These are phyloP conservation scores for Xerocomus cyaneibrunnescens DNA, from an alignment of 1,284 basidiomycete genomes.

Conservation along the genomic window DNA sequence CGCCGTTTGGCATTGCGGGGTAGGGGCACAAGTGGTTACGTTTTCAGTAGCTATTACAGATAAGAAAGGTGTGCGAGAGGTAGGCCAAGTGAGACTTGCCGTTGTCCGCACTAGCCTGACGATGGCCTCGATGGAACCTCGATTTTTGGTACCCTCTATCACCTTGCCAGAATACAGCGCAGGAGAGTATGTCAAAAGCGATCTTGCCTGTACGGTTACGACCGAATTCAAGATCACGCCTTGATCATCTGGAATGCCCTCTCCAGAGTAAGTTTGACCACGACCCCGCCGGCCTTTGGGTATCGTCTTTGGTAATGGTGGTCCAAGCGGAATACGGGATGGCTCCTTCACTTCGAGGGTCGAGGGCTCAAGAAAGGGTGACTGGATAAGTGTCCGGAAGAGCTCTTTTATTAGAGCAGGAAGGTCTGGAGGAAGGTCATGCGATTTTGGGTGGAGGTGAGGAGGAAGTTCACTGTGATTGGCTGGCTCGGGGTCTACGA, in stretches of 20 bases:
- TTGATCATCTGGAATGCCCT: constrained; percentile 52
- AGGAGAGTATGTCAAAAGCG: not conserved
- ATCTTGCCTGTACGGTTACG: constrained; percentile 62
- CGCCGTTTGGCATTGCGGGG: constrained; percentile 60
- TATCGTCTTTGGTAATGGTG: constrained; percentile 48
- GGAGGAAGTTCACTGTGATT: constrained; percentile 28
- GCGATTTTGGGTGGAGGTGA: constrained; percentile 33
- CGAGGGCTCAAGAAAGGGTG: constrained; percentile 62
- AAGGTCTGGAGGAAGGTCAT: constrained; percentile 46
- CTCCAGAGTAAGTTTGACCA: constrained; percentile 64
- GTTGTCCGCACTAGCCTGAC: constrained; percentile 64
- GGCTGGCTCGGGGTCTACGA: constrained; percentile 47
- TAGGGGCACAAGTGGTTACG: constrained; percentile 54
- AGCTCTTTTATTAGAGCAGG: constrained; percentile 49
- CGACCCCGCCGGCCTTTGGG: constrained; percentile 64
- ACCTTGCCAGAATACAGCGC: constrained; percentile 44
- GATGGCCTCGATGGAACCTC: constrained; percentile 71
- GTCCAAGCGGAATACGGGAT: constrained; percentile 47
- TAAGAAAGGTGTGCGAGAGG: constrained; percentile 5
- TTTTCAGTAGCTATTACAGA: constrained; percentile 47
- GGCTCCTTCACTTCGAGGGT: constrained; percentile 53
- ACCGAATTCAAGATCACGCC: constrained; percentile 72
- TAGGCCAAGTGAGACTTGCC: constrained; percentile 40
- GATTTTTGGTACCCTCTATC: constrained; percentile 77
- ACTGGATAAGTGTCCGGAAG: constrained; percentile 50